A percentile compares a stretch with the other conserved stretches of the same genome.
Evolutionary conservation across 2,329 filamentous ascomycete species (phyloP).

Genomic region (Thermothelomyces thermophilus): DNA sequence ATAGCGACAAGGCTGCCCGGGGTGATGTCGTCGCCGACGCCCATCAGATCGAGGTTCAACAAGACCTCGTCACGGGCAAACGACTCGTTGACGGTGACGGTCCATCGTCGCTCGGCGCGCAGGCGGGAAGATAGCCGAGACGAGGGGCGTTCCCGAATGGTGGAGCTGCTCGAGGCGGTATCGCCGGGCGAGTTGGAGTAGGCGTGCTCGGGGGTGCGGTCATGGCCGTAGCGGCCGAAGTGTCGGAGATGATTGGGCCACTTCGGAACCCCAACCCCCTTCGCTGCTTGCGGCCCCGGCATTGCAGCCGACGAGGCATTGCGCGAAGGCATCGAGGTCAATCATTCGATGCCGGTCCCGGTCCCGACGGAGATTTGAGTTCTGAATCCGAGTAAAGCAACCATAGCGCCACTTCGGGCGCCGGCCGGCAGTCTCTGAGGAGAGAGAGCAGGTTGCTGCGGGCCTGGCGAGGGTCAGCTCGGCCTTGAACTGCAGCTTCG

Average conservation of each 20-base stretch:
- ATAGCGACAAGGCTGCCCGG: constrained; percentile 69
- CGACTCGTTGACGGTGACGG: constrained; percentile 60
- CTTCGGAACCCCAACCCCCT: constrained; percentile 33
- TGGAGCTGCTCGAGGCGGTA: constrained; percentile 48
- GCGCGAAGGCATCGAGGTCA: constrained; percentile 29
- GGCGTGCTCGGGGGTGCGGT: constrained; percentile 34
- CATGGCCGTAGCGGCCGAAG: constrained; percentile 42
- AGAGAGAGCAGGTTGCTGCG: not conserved
- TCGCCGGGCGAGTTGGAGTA: constrained; percentile 40
- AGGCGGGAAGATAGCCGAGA: constrained; percentile 27
- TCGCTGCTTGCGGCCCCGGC: constrained; percentile 33
- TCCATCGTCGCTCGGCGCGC: constrained; percentile 43
- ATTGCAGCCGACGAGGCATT: constrained; percentile 32
- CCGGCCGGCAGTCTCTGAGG: not conserved
- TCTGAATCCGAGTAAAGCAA: not conserved
- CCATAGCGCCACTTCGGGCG: constrained; percentile 1
- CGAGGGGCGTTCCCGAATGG: constrained; percentile 33
- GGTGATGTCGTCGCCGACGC: constrained; percentile 54
- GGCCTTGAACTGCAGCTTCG: too few relatives aligned
- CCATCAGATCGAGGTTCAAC: constrained; percentile 60
- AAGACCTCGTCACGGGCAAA: constrained; percentile 74
- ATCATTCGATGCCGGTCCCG: constrained; percentile 8
- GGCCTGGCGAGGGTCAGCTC: too few relatives aligned
- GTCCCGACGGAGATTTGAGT: not conserved
- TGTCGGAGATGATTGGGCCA: constrained; percentile 50